These are phyloP conservation scores for Penicillium expansum DNA, from an alignment of 2,329 filamentous ascomycete species.

Conservation along the genomic window DNA sequence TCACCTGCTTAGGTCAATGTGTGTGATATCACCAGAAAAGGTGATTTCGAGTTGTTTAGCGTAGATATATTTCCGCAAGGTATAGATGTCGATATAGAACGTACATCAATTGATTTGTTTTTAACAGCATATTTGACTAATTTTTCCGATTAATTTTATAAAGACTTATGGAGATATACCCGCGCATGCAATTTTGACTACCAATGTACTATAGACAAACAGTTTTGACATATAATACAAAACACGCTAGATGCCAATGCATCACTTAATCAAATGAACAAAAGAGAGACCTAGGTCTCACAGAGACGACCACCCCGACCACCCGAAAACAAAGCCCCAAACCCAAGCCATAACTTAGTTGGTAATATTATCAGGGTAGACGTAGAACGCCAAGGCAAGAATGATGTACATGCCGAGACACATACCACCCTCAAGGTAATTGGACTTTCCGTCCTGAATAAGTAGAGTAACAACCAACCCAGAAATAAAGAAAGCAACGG, in stretches of 20 bases:
- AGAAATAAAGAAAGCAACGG: conserved; percentile 72
- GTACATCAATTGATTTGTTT: not conserved
- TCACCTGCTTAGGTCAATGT: not conserved
- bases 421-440: conserved; percentile 80
- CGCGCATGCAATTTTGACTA: not conserved
- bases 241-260: not conserved
- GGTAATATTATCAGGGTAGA: conserved; percentile 45
- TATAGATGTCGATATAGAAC: not conserved
- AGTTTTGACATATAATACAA: not conserved
- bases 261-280: not conserved
- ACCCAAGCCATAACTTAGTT: not conserved
- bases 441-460: conserved; percentile 77
- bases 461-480: conserved; percentile 71
- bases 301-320: not conserved
- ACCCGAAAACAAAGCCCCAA: not conserved
- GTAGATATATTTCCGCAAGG: not conserved
- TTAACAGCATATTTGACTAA: not conserved
- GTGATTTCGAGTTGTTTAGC: not conserved
- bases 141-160: not conserved
- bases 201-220: not conserved
- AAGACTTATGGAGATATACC: not conserved
- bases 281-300: not conserved
- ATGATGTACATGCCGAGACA: conserved; percentile 56
- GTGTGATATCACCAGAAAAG: not conserved
- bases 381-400: conserved; percentile 49